Base-by-base conservation (phyloP, 106 monocot genomes). In the Posidonia australis region DNA sequence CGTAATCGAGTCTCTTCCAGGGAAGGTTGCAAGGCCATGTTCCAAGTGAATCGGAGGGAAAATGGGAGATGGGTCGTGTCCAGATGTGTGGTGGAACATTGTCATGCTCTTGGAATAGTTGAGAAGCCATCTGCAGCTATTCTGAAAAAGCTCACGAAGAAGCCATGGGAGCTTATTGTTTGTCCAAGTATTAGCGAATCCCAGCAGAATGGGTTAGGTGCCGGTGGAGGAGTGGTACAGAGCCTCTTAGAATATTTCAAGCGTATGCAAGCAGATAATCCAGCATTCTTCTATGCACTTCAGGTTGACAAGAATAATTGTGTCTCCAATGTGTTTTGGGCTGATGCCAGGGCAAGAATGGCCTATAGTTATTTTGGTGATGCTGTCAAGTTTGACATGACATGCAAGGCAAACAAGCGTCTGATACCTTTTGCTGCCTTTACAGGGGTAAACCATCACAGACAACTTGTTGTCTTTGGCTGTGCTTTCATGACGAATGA, bases 221-320 rank as follows among this genome's bases (percentile, higher is more conserved):
- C 78, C 48, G 86, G 90, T 24, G 90, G 90, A 5, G 86, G 86
- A 32, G 90, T 82, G 3, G 87, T 88, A 0, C 87, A 88, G 66
- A 92, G 85, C 53, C 66, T 99, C 46, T 54, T 99, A 51, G 98
- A 99, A 67, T 88, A 91, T 61, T 88, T 99, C 72, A 99, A 99
- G 53, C 69, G 72, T 60, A 87, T 91, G 98, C 98, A 99, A 66
- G 76, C 77, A 17, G 87, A 92, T 5, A 92, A 91, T 63, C 98
- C 98, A n/a, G 72, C 80, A 29, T 99, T 99, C 68, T 99, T 88
- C 46, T 99, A 99, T 58, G 78, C 98, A 46, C 59, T 87, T 29
- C 98, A 88, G 32, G 54, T 99, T 24, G 87, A 91, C 63, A 67
- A 57, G 22, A 85, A 74, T 71, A 91, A 92, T 62, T 88, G 87